Evolutionary conservation across 1,284 basidiomycete species (phyloP).

Genomic region (Pyrrhoderma lamaoense): DNA sequence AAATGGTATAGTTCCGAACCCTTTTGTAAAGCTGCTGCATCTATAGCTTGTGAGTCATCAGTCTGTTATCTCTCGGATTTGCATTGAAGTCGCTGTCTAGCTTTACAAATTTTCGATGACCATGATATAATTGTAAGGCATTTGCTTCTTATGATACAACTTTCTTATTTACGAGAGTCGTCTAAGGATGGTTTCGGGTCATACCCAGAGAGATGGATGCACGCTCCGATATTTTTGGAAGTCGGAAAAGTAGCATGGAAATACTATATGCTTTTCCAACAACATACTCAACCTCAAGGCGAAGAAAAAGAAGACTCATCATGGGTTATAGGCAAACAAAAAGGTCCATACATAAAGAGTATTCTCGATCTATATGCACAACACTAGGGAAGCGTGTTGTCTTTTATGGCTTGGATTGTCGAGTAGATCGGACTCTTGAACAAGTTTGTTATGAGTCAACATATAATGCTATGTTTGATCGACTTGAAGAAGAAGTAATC

Average conservation of each 20-base stretch:
- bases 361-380: slow-evolving; percentile 22
- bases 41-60: slow-evolving; percentile 16
- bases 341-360: slow-evolving; percentile 21
- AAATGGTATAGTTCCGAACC: slow-evolving; percentile 16
- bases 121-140: slow-evolving; percentile 25
- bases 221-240: slow-evolving; percentile 26
- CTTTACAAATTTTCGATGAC: slow-evolving; percentile 35
- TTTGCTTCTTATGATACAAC: slow-evolving; percentile 20
- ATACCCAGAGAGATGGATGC: slow-evolving; percentile 28
- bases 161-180: neutral
- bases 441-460: slow-evolving; percentile 28
- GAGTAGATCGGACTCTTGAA: slow-evolving; percentile 28
- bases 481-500: slow-evolving; percentile 25
- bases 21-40: slow-evolving; percentile 15
- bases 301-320: slow-evolving; percentile 19
- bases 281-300: slow-evolving; percentile 23
- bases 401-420: slow-evolving; percentile 30
- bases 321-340: slow-evolving; percentile 20
- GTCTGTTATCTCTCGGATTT: neutral
- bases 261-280: slow-evolving; percentile 32
- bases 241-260: slow-evolving; percentile 27
- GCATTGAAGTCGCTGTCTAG: neutral
- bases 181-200: slow-evolving; percentile 28
- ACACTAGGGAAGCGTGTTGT: slow-evolving; percentile 21
- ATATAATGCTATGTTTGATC: slow-evolving; percentile 27